Percentiles rank a stretch among this genome's conserved stretches.
These are phyloP conservation scores for Solanum bulbocastanum DNA, from an alignment of 257 asterid genomes.

Conservation along the genomic window DNA sequence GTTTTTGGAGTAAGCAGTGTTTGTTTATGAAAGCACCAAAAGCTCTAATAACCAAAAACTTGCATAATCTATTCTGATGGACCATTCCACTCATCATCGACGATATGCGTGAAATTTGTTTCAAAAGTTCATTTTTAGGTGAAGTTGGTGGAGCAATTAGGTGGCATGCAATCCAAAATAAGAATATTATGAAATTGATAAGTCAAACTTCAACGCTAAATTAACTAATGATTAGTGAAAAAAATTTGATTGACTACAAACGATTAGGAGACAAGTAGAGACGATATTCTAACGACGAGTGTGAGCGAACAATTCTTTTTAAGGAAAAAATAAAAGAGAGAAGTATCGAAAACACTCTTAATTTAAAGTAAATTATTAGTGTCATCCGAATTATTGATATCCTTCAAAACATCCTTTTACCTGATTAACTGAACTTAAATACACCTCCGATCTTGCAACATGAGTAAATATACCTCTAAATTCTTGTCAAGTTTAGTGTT, in stretches of 20 bases:
- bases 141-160: background rate
- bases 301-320: too few relatives aligned
- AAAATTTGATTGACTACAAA: background rate
- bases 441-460: rapidly evolving
- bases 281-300: too few relatives aligned
- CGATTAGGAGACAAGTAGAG: too few relatives aligned
- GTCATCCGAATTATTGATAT: too few relatives aligned
- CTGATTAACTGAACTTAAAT: too few relatives aligned
- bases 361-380: too few relatives aligned
- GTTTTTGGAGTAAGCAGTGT: rapidly evolving
- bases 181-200: background rate
- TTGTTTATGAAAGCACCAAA: background rate
- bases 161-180: background rate
- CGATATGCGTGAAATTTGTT: background rate
- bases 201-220: background rate
- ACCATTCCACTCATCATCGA: background rate
- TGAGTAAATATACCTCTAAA: too few relatives aligned
- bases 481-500: too few relatives aligned
- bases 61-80: background rate
- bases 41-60: background rate
- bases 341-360: too few relatives aligned
- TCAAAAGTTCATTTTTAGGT: background rate
- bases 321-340: too few relatives aligned
- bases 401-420: too few relatives aligned
- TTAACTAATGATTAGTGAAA: background rate